Conservation (phyloP, 2,329 filamentous ascomycete species). For the Elsinoe australis region DNA sequence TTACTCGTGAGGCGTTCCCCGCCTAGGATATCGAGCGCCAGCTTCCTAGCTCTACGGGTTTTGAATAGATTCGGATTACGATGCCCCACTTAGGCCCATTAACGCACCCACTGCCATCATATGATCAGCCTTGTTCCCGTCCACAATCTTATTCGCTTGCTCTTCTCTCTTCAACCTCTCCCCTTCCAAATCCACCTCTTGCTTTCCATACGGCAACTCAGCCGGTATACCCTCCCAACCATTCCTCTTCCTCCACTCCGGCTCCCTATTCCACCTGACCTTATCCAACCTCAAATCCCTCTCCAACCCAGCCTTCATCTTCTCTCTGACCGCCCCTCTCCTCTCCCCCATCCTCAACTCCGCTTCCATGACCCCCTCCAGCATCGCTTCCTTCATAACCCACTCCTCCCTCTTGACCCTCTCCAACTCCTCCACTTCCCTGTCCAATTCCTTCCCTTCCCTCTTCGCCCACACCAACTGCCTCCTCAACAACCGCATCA, state of each 20-base stretch:
- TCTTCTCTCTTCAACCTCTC: conserved; percentile 42
- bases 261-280: conserved; percentile 11
- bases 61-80: no score
- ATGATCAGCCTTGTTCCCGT: conserved; percentile 20
- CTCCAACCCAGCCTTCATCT: conserved; percentile 31
- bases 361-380: conserved; percentile 68
- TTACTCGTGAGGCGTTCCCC: not conserved
- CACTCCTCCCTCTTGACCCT: conserved; percentile 62
- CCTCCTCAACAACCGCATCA: conserved; percentile 55
- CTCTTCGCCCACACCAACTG: conserved; percentile 67
- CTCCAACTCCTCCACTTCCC: conserved; percentile 60
- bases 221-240: not conserved
- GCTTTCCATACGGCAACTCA: not conserved
- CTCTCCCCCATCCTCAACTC: conserved; percentile 47
- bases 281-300: conserved; percentile 27
- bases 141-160: conserved; percentile 35
- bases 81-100: conserved; percentile 19
- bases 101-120: conserved; percentile 22
- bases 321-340: conserved; percentile 28
- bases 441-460: conserved; percentile 56
- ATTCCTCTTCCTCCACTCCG: not conserved
- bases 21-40: no score
- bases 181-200: conserved; percentile 36
- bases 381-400: conserved; percentile 68
- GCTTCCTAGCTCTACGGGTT: no score